Percentiles rank a stretch among this genome's conserved stretches.
These are phyloP conservation scores for Exophiala oligosperma DNA, from an alignment of 2,329 filamentous ascomycete genomes.

Conservation along the genomic window DNA sequence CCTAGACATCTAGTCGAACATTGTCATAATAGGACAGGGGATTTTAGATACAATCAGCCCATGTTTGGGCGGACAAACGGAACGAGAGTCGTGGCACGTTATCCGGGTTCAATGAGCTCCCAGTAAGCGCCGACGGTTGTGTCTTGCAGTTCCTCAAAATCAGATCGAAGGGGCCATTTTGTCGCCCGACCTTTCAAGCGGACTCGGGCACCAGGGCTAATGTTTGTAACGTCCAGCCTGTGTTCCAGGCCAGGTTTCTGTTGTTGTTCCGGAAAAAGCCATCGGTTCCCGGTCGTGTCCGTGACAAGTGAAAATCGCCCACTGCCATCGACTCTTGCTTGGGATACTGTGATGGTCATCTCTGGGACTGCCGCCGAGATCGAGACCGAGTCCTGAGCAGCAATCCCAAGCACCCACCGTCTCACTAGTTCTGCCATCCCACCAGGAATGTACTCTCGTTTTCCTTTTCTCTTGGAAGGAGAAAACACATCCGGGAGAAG, in stretches of 20 bases:
- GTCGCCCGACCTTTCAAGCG: conserved; percentile 19
- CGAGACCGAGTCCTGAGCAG: conserved; percentile 16
- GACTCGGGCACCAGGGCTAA: conserved; percentile 9
- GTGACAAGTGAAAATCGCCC: conserved; percentile 16
- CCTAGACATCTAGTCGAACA: too few relatives aligned
- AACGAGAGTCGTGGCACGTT: not conserved
- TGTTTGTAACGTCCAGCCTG: not conserved
- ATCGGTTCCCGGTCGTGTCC: conserved; percentile 11
- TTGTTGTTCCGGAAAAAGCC: conserved; percentile 22
- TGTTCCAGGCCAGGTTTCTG: not conserved
- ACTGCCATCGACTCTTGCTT: conserved; percentile 13
- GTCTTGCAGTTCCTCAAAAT: not conserved
- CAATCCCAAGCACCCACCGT: conserved; percentile 24
- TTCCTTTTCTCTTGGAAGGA: conserved; percentile 26
- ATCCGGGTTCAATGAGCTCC: conserved; percentile 8
- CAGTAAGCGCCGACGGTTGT: conserved; percentile 18
- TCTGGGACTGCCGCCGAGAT: not conserved
- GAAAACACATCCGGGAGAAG: conserved; percentile 28
- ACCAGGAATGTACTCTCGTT: conserved; percentile 23
- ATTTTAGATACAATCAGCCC: too few relatives aligned
- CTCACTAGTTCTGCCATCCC: conserved; percentile 24
- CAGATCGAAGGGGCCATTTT: conserved; percentile 15
- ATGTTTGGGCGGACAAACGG: too few relatives aligned
- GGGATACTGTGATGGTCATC: conserved; percentile 5
- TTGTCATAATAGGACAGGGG: too few relatives aligned